Evolutionary conservation across 1,139 yeast species (phyloP), one percentile per base, ranked within the genome.

Genomic region (Debaryomyces coudertii): DNA sequence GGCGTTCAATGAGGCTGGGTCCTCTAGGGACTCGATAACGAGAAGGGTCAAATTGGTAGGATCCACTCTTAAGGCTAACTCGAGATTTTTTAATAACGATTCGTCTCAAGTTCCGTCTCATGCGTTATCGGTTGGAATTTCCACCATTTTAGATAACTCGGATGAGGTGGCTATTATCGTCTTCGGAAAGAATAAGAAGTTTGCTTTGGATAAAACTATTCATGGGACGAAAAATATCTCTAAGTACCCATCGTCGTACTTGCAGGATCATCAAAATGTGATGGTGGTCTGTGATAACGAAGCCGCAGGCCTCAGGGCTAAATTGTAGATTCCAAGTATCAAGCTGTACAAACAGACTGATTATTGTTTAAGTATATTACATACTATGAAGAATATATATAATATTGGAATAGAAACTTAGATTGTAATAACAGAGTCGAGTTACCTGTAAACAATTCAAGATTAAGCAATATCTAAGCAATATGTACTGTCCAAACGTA

Each of bases 1-100:
- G 58, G 87, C 87, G 1, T 82, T 82, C 58, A 82, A 82, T 60
- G 87, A 82, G 61, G 71, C 79, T 15, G 87, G 87, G 8, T 78
- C 83, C 6, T 41, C 71, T 3, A 68, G 81, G 49, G 60, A 65
- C 48, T 74, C 81, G 6, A 61, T 51, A 15, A 82, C 87, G 1
- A 68, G 87, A 53, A 65, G 66, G 52, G 82, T 82, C 25, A 58
- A 64, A 2, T 69, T 82, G 49, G 86, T 77, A 8, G 68, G 71
- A 43, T 71, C 79, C 27, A 82, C 87, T 15, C 77, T 82, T 42
- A 62, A 68, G 36, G 87, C 86, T 42, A 82, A 82, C 61, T 73
- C 80, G 12, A 67, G 87, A 44, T 82, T 82, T 56, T 82, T 81
- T 53, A 68, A 62, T 40, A 72, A 77, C 50, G 79, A 77, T 53